A percentile compares a stretch with the other conserved stretches of the same genome.
Evolutionary conservation across 2,329 filamentous ascomycete species (phyloP).

Genomic region (Colletotrichum sojae): DNA sequence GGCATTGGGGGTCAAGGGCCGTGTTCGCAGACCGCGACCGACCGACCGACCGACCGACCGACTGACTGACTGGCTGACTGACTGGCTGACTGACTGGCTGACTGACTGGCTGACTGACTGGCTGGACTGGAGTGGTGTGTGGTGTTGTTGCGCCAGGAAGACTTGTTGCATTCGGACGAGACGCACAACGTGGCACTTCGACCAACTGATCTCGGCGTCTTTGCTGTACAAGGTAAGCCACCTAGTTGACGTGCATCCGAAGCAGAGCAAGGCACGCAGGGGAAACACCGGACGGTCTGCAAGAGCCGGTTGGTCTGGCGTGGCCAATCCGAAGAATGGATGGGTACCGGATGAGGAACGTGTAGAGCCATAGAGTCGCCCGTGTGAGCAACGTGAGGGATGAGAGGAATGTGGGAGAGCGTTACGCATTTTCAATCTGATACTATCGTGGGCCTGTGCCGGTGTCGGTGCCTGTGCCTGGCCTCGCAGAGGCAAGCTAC

Average conservation of each 20-base stretch:
- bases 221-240: conserved; percentile 28
- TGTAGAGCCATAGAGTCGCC: neutral
- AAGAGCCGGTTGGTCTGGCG: conserved; percentile 13
- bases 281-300: conserved; percentile 15
- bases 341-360: conserved; percentile 17
- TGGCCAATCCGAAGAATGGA: conserved; percentile 11
- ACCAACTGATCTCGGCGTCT: conserved; percentile 29
- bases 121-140: neutral
- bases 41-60: no score
- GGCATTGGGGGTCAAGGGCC: conserved; percentile 2
- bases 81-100: no score
- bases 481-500: neutral
- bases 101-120: no score
- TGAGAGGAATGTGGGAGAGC: conserved; percentile 29
- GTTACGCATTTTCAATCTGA: conserved; percentile 1
- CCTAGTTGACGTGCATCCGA: conserved; percentile 2
- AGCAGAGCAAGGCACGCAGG: conserved; percentile 14
- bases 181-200: conserved; percentile 21
- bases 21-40: no score
- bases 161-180: neutral
- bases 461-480: neutral
- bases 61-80: no score
- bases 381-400: conserved; percentile 33
- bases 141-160: conserved; percentile 6
- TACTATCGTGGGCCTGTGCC: conserved; percentile 12